A percentile compares a stretch with the other conserved stretches of the same genome.
These are phyloP conservation scores for Evansstolkia leycettana DNA, from an alignment of 495 filamentous ascomycete genomes.

Conservation along the genomic window DNA sequence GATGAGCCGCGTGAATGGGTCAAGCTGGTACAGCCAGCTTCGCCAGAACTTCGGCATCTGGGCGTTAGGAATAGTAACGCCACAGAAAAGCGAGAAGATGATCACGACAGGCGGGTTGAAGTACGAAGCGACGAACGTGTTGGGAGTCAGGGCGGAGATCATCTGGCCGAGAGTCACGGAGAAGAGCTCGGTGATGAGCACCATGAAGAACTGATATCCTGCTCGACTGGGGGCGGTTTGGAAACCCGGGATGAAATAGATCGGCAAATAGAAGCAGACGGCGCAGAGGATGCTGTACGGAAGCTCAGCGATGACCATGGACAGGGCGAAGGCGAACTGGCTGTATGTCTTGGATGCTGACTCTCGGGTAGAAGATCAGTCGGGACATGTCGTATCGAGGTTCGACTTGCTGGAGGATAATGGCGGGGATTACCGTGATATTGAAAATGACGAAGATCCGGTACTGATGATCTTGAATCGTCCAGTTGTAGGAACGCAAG, in stretches of 20 bases:
- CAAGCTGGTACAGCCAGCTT: conserved; percentile 68
- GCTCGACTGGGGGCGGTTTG: conserved; percentile 42
- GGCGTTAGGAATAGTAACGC: conserved; percentile 63
- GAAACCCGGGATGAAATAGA: conserved; percentile 65
- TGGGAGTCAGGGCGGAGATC: conserved; percentile 56
- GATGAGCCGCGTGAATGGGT: conserved; percentile 76
- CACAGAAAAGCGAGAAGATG: conserved; percentile 73
- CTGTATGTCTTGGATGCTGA: conserved; percentile 67
- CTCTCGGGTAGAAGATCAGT: conserved; percentile 67
- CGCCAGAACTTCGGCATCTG: conserved; percentile 72
- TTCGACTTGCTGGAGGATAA: conserved; percentile 68
- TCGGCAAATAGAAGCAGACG: conserved; percentile 58
- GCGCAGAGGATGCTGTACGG: conserved; percentile 67
- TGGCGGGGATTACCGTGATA: conserved; percentile 60
- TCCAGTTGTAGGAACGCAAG: conserved; percentile 60
- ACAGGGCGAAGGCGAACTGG: conserved; percentile 55
- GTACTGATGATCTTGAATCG: conserved; percentile 58
- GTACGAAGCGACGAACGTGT: conserved; percentile 56
- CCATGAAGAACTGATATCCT: conserved; percentile 74
- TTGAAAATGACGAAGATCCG: conserved; percentile 79
- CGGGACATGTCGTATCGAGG: conserved; percentile 66
- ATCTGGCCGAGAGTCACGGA: conserved; percentile 61
- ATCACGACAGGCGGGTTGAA: conserved; percentile 71
- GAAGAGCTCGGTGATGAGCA: conserved; percentile 66
- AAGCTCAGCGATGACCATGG: conserved; percentile 63